Conservation (phyloP, 1,284 basidiomycete species). For the Cutaneotrichosporon dermatis region DNA sequence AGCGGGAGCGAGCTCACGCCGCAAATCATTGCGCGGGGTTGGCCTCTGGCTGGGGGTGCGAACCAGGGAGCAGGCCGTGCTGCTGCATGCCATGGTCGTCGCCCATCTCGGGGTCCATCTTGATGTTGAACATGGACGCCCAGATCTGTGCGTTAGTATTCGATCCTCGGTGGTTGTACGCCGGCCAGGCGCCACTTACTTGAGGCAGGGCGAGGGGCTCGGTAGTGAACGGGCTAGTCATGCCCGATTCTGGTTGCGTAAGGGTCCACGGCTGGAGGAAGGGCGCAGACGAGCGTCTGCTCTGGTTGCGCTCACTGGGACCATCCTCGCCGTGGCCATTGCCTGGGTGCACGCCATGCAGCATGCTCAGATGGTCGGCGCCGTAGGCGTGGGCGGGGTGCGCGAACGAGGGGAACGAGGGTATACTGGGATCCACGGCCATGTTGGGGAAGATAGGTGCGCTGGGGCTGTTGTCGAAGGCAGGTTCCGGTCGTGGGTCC, state of each 20-base stretch:
- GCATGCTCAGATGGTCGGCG: constrained; percentile 2
- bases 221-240: constrained; percentile 7
- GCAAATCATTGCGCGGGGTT: neutral
- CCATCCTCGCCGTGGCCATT: neutral
- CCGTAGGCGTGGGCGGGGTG: constrained; percentile 2
- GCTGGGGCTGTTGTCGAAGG: neutral
- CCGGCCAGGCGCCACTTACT: neutral
- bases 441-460: constrained; percentile 13
- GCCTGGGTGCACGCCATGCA: neutral
- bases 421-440: constrained; percentile 9
- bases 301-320: neutral
- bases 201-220: constrained; percentile 30
- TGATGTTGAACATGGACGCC: constrained; percentile 46
- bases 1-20: neutral
- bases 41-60: too few relatives aligned
- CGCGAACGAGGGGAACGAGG: constrained; percentile 8
- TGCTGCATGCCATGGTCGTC: neutral
- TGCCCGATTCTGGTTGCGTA: constrained; percentile 6
- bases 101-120: constrained; percentile 22
- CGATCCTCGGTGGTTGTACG: neutral
- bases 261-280: constrained; percentile 20
- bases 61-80: neutral
- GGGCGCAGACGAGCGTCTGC: constrained; percentile 10
- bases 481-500: neutral
- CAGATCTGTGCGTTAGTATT: constrained; percentile 29